Percentiles rank a stretch among this genome's conserved stretches.
These are phyloP conservation scores for Sporobolomyces pararoseus DNA, from an alignment of 768 basidiomycete genomes.

Conservation along the genomic window DNA sequence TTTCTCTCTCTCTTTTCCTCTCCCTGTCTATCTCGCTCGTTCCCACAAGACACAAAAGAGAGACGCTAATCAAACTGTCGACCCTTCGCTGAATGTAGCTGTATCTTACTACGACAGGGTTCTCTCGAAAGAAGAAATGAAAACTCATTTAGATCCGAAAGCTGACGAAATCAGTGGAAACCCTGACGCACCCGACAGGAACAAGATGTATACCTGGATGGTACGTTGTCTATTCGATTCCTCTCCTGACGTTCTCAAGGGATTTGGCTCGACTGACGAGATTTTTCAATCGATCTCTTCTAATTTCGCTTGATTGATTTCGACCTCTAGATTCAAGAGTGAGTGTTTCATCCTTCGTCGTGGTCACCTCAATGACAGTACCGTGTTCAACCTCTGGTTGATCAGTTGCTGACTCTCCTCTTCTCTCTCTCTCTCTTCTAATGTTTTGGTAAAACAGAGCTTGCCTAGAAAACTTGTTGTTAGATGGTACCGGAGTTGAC, in stretches of 20 bases:
- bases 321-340: conserved; percentile 38
- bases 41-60: no score
- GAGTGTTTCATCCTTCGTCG: neutral
- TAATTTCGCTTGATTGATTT: neutral
- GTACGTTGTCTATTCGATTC: neutral
- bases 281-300: no score
- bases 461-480: conserved; percentile 32
- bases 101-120: conserved; percentile 36
- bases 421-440: neutral
- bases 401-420: neutral
- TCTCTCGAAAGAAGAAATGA: conserved; percentile 28
- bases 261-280: no score
- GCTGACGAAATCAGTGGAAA: neutral
- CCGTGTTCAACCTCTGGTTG: no score
- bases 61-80: neutral
- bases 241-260: no score
- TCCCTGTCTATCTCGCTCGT: no score
- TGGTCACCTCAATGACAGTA: neutral
- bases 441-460: conserved; percentile 12
- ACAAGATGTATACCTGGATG: conserved; percentile 40
- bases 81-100: neutral
- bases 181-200: neutral
- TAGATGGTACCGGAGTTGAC: conserved; percentile 36
- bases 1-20: neutral
- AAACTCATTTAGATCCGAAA: conserved; percentile 26